Base-by-base conservation (phyloP, 1,284 basidiomycete genomes). In the Ustilago sp. region DNA sequence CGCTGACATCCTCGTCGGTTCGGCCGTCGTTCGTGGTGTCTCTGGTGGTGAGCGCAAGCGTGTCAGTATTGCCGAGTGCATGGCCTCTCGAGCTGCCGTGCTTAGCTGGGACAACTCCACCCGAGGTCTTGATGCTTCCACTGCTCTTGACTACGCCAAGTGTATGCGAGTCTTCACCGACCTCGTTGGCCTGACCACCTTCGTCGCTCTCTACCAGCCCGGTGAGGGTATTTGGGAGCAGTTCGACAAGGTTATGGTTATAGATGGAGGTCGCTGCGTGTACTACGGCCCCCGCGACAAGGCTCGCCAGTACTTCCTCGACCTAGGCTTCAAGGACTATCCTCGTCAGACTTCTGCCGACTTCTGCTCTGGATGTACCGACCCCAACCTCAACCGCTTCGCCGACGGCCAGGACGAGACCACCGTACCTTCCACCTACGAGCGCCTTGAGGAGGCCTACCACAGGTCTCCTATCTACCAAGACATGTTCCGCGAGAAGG, bases 231-330 rank as follows among this genome's bases (percentile, higher is more conserved):
- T 88, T 3, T 88, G 88, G 83, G 87, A 90, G 52, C 75, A 74
- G 31, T 80, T 77, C 41, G 78, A 80, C 72, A 74, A 74, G 57
- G 57, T 80, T 32, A 74, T 82, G 72, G 90, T 96, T 28, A 88
- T 96, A 59, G 91, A 94, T 86, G 88, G 93, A 85, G 94, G 94
- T 11, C 91, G 70, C 28, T 91, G 93, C 83, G 92, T 93, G 45
- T 95, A 91, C 89, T 94, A 91, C 83, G 94, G 94, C 6, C 90
- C 90, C 8, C 89, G 91, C 1, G 86, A 86, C 87, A 89, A 91
- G 63, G 94, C 94, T 15, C 91, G 93, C 58, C 87, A 88, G 3
- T 95, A 94, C 87, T 80, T 80, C 63, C 54, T 92, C 81, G 86
- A 88, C 52, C 88, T 95, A 64, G 94, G 94, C 8, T 96, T 91